These are phyloP conservation scores for Ottelia alismoides DNA, from an alignment of 106 monocot species.

Conservation along the genomic window DNA sequence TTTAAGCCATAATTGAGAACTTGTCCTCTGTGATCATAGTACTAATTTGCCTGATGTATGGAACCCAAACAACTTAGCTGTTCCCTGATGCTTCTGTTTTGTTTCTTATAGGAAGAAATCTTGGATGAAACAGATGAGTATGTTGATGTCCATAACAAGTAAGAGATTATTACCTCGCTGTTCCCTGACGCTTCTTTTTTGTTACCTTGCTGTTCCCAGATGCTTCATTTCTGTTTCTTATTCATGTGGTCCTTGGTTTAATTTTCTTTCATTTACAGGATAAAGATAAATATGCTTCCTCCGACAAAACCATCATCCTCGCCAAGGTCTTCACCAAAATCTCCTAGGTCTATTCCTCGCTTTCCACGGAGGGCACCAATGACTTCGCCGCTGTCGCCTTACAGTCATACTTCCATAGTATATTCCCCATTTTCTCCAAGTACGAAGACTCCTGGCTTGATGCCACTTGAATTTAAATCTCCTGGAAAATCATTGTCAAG, in stretches of 20 bases:
- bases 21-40: too few species aligned
- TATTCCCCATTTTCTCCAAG: neutral
- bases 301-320: too few species aligned
- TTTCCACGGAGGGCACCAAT: neutral
- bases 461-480: neutral
- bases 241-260: neutral
- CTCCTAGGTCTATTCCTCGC: neutral
- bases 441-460: neutral
- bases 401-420: neutral
- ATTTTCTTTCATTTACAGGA: neutral
- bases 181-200: neutral
- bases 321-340: neutral
- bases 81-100: constrained; percentile 2
- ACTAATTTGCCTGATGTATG: too few species aligned
- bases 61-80: too few species aligned
- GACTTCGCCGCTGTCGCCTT: neutral
- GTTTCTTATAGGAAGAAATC: constrained; percentile 14
- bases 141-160: constrained; percentile 21
- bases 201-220: neutral
- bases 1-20: too few species aligned
- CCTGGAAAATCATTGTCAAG: neutral
- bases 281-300: constrained; percentile 2
- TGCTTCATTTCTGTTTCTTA: neutral
- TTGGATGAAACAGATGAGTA: constrained; percentile 24
- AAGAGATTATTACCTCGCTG: neutral